Conservation (phyloP, 139 green algal species). For the Chlorella sorokiniana region DNA sequence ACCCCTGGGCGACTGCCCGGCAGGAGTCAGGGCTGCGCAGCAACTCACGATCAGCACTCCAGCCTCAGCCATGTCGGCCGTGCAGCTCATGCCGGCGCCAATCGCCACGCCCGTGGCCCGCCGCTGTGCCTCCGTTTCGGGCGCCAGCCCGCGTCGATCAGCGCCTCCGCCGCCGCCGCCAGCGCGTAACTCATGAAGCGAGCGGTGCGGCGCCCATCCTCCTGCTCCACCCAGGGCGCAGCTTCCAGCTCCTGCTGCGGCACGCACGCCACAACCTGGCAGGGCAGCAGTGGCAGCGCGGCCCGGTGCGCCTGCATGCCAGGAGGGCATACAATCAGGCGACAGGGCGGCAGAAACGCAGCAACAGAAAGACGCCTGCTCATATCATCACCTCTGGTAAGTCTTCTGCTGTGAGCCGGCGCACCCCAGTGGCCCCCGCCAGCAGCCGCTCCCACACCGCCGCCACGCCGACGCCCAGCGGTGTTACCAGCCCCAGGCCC, state of each 20-base stretch:
- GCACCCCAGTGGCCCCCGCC: conserved; percentile 63
- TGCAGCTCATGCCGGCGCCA: conserved; percentile 88
- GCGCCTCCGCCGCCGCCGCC: conserved; percentile 60
- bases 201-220: conserved; percentile 32
- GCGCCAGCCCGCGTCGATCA: conserved; percentile 68
- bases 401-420: conserved; percentile 64
- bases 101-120: conserved; percentile 80
- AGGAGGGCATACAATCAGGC: not conserved
- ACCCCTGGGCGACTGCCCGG: not conserved
- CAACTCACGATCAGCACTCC: conserved; percentile 58
- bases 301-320: conserved; percentile 34
- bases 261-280: conserved; percentile 67
- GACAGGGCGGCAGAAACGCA: not conserved
- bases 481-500: conserved; percentile 86
- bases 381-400: conserved; percentile 63
- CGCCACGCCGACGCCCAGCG: conserved; percentile 73
- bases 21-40: not conserved
- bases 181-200: conserved; percentile 64
- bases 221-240: conserved; percentile 9
- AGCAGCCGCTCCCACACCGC: conserved; percentile 74
- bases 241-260: conserved; percentile 43
- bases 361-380: not conserved
- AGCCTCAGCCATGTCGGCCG: conserved; percentile 76
- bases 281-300: conserved; percentile 57
- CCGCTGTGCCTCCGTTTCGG: conserved; percentile 26